Evolutionary conservation across 2,329 filamentous ascomycete species (phyloP), one percentile per base, ranked within the genome.

Genomic region (Colletotrichum cereale): DNA sequence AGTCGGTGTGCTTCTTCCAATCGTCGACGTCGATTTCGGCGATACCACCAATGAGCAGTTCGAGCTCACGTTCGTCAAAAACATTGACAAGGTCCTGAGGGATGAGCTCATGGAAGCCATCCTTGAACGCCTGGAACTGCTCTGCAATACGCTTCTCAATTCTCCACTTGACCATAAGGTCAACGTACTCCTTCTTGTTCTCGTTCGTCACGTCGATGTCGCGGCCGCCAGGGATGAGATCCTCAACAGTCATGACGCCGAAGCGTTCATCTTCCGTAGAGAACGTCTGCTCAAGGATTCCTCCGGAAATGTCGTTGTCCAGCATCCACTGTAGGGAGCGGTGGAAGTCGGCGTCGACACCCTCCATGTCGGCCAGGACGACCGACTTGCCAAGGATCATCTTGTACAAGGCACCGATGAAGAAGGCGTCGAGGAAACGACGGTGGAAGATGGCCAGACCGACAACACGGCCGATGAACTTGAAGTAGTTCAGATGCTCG

Each of bases 1-100:
- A 99, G 80, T 99, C 96, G 57, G 96, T 99, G 84, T 99, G 96
- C 87, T 99, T 99, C 92, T 99, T 98, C 96, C 96, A 99, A 83
- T 99, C 96, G 72, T 99, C 96, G 21, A 99, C 96, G 79, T 99
- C 96, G 76, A 99, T 99, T 83, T 99, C 96, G n/a, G 96, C 96
- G 77, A 99, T 99, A 88, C 96, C 96, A 75, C 96, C 96, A 79
- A 99, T 98, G 76, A 99, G 88, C 76, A 99, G 85, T 83, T 99
- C 96, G 58, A 99, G 87, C 83, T 99, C 96, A 78, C 96, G 93
- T 86, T 99, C 96, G 79, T 99, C 96, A 78, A 99, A 99, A 50
- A 99, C 96, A 77, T 98, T 98, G 83, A 99, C 95, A 62, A 99
- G 89, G 79, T 99, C 96, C 66, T 95, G 91, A 3, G 96, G 96